Evolutionary conservation across 352 stramenopile species (phyloP).

Genomic region (Thraustochytrium striatum): DNA sequence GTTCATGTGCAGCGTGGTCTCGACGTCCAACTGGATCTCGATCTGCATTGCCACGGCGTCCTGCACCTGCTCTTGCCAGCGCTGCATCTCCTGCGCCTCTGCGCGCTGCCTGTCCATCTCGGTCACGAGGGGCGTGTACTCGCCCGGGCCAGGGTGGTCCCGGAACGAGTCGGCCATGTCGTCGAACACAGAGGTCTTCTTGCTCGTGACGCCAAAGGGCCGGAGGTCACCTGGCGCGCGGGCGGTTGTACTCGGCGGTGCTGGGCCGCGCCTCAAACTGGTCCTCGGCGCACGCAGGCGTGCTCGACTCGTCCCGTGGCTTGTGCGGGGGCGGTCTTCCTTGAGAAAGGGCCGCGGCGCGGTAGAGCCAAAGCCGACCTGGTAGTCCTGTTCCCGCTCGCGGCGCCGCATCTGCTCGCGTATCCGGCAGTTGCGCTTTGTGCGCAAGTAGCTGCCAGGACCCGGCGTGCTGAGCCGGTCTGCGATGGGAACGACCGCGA

Average conservation of each 20-base stretch:
- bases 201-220: conserved; percentile 15
- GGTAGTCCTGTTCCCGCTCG: too few relatives aligned
- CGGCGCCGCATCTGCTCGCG: too few relatives aligned
- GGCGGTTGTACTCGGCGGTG: too few relatives aligned
- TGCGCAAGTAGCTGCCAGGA: conserved; percentile 2
- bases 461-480: neutral
- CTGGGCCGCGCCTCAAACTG: too few relatives aligned
- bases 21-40: conserved; percentile 32
- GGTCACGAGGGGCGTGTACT: neutral
- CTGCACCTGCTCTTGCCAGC: conserved; percentile 16
- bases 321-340: too few relatives aligned
- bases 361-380: too few relatives aligned
- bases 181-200: conserved; percentile 36
- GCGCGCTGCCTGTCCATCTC: neutral
- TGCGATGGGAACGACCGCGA: neutral
- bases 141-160: neutral
- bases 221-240: too few relatives aligned
- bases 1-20: too few relatives aligned
- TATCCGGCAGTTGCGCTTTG: too few relatives aligned
- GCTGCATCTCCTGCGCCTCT: neutral
- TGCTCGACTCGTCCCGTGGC: too few relatives aligned
- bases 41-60: conserved; percentile 6
- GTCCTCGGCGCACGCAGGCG: too few relatives aligned
- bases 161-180: neutral
- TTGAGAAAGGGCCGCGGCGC: too few relatives aligned